Conservation (phyloP, 805 yeast species). For the Sugiyamaella qingdaonensis region DNA sequence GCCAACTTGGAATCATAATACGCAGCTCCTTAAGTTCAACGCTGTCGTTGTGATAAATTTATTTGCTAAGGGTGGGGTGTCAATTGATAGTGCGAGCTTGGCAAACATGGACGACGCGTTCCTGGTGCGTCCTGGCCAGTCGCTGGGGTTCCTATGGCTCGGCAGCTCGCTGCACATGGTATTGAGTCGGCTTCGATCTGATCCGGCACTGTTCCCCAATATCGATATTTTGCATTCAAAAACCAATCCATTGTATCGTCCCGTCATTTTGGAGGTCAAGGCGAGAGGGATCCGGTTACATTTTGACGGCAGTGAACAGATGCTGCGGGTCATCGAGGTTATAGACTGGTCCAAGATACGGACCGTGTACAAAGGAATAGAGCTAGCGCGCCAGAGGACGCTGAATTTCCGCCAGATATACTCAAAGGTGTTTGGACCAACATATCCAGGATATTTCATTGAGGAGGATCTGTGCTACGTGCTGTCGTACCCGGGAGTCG, state of each 20-base stretch:
- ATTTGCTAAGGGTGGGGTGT: too few relatives aligned
- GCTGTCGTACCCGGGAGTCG: slow-evolving; percentile 54
- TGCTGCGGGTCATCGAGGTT: slow-evolving; percentile 24
- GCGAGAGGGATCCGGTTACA: slow-evolving; percentile 24
- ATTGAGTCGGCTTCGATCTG: slow-evolving; percentile 14
- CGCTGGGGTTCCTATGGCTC: slow-evolving; percentile 10
- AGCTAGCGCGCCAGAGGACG: slow-evolving; percentile 17
- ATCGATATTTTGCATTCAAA: slow-evolving; percentile 21
- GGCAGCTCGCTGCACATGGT: slow-evolving; percentile 19
- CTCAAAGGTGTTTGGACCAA: slow-evolving; percentile 57
- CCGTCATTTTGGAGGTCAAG: slow-evolving; percentile 18
- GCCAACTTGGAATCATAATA: too few relatives aligned
- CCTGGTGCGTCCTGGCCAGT: slow-evolving; percentile 9
- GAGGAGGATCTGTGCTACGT: slow-evolving; percentile 35
- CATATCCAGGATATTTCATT: slow-evolving; percentile 47
- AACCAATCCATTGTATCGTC: slow-evolving; percentile 12
- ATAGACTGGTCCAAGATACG: slow-evolving; percentile 19
- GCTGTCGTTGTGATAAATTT: too few relatives aligned
- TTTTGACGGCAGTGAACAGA: slow-evolving; percentile 24
- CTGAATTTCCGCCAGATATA: slow-evolving; percentile 43
- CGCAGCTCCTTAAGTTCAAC: too few relatives aligned
- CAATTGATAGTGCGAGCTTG: too few relatives aligned
- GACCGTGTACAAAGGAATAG: slow-evolving; percentile 22
- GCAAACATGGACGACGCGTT: neutral
- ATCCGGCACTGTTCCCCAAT: slow-evolving; percentile 16